phyloP scores from a whole-genome alignment of 805 yeast species.

The Debaryomyces castellii region DNA sequence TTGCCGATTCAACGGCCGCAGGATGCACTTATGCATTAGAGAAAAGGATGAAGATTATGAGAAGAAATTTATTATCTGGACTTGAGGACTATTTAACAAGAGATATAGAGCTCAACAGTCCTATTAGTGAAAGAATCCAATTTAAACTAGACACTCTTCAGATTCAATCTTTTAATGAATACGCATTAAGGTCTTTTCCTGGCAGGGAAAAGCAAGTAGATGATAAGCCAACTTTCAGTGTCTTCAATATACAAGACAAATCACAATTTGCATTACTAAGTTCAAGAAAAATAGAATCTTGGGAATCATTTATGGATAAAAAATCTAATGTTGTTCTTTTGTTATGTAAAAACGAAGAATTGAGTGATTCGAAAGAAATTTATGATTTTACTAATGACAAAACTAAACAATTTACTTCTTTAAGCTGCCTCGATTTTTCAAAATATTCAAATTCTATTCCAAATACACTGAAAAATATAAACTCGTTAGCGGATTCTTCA shows the following conservation, averaged over 20 bases:
- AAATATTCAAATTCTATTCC: slow-evolving; percentile 47
- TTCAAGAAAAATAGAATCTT: slow-evolving; percentile 10
- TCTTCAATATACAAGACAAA: slow-evolving; percentile 5
- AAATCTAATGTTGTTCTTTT: slow-evolving; percentile 13
- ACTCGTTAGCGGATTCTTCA: slow-evolving; percentile 52
- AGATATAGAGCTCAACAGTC: slow-evolving; percentile 25
- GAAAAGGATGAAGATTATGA: slow-evolving; percentile 60
- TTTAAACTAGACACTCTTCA: slow-evolving; percentile 19
- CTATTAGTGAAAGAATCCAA: slow-evolving; percentile 15
- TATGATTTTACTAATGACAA: slow-evolving; percentile 38
- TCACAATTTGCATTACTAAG: slow-evolving; percentile 18
- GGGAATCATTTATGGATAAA: slow-evolving; percentile 10
- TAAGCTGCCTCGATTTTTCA: slow-evolving; percentile 48
- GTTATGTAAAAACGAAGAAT: slow-evolving; percentile 14
- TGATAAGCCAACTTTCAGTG: background rate
- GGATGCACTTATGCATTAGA: slow-evolving; percentile 51
- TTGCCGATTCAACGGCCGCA: slow-evolving; percentile 50
- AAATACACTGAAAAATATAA: slow-evolving; percentile 38
- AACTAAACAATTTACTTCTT: slow-evolving; percentile 32
- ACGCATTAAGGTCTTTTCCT: background rate
- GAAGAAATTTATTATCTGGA: slow-evolving; percentile 49
- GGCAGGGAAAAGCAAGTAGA: background rate
- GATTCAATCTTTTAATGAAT: slow-evolving; percentile 9
- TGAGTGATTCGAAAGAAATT: slow-evolving; percentile 8
- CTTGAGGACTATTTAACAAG: slow-evolving; percentile 45